Evolutionary conservation across 176 grass and related monocot genomes (phyloP), one percentile per base, ranked within the genome.

Genomic region (Aegilops umbellulata): DNA sequence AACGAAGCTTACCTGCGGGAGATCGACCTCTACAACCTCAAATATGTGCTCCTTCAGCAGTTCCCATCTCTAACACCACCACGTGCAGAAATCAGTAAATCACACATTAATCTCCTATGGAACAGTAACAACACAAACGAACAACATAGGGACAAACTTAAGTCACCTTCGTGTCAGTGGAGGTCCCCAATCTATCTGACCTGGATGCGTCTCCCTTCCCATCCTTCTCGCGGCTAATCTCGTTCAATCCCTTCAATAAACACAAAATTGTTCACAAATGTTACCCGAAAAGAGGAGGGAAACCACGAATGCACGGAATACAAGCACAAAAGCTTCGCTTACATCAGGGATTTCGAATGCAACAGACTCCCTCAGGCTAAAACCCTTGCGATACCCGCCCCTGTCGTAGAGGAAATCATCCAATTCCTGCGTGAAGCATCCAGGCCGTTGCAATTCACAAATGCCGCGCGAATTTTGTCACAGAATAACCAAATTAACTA

Each of bases 1-100:
- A 36, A 78, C 25, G 57, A 58, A 86, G 53, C 72, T 91, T 91
- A 98, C 91, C 88, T 78, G 69, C 42, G 92, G 93, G 61, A 92
- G 47, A 46, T 95, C 88, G 31, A 91, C 31, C 82, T 98, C 96
- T 80, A 88, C 76, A 75, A 94, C 80, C 85, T 98, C 96, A 88
- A 98, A 88, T 4, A 60, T 81, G 53, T 82, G 61, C 80, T 85
- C 85, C 80, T 91, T 89, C 77, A 83, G 81, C 61, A 85, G 72
- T 69, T 84, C 87, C 69, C 74, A 24, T 65, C 77, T 32, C 96
- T 98, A 82, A 89, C 42, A 71, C 44, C 60, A 87, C 41, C 72
- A 24, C 60, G 74, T 38, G 19, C 15, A 94, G 65, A 61, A 74
- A 86, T 65, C 44, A 79, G 49, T 53, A 53, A 53, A 53, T 53